A percentile compares a stretch with the other conserved stretches of the same genome.
Evolutionary conservation across 164 flowering plant genomes (phyloP).

Genomic region (Chimonanthus salicifolius): DNA sequence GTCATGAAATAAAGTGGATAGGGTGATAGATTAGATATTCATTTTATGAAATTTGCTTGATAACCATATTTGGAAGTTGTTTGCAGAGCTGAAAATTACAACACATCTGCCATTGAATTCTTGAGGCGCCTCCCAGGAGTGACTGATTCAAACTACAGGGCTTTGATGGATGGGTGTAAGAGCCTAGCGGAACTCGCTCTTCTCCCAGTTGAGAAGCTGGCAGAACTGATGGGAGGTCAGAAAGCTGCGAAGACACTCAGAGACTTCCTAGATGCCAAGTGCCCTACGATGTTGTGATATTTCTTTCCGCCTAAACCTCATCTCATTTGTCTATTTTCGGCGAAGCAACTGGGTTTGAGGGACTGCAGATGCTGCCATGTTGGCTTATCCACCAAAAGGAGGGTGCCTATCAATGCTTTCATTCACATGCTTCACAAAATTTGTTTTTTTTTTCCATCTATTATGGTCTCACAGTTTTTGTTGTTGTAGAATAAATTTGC

Average conservation of each 20-base stretch:
- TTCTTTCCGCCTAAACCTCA: too few relatives aligned
- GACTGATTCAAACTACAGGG: conserved; percentile 84
- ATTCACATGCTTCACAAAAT: too few relatives aligned
- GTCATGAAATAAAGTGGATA: background rate
- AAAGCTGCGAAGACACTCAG: conserved; percentile 78
- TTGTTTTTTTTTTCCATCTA: too few relatives aligned
- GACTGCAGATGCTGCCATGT: too few relatives aligned
- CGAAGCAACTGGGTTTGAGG: too few relatives aligned
- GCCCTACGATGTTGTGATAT: conserved; percentile 44
- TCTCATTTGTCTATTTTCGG: too few relatives aligned
- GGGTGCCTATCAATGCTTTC: too few relatives aligned
- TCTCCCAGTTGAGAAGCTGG: conserved; percentile 67
- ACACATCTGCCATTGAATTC: conserved; percentile 88
- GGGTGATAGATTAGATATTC: background rate
- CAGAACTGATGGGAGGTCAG: conserved; percentile 92
- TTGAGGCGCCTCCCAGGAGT: conserved; percentile 94
- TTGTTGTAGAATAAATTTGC: too few relatives aligned
- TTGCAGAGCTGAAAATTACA: conserved; percentile 90
- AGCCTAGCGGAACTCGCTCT: conserved; percentile 86
- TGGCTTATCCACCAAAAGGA: too few relatives aligned
- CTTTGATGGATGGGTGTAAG: conserved; percentile 80
- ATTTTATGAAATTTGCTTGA: background rate
- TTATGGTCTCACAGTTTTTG: too few relatives aligned
- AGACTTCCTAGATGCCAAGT: conserved; percentile 95
- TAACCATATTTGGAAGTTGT: background rate